Percentiles rank a stretch among this genome's conserved stretches.
These are phyloP conservation scores for Aureobasidium sp. DNA, from an alignment of 2,329 filamentous ascomycete species.

Conservation along the genomic window DNA sequence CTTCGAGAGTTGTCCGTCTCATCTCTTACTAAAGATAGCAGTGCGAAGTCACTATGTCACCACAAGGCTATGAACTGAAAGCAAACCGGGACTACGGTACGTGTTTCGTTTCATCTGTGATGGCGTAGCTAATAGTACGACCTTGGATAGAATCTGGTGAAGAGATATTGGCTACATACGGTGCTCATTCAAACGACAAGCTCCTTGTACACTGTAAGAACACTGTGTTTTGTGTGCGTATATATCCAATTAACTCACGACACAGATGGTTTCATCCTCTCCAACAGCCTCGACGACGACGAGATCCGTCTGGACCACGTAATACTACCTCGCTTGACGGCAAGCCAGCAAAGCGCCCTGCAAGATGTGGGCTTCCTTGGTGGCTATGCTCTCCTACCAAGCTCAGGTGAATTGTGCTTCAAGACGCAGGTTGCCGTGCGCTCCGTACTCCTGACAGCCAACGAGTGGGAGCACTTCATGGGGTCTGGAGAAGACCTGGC, in stretches of 20 bases:
- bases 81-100: slow-evolving; percentile 45
- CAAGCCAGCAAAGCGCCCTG: slow-evolving; percentile 29
- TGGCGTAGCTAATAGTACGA: neutral
- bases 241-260: neutral
- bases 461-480: slow-evolving; percentile 33
- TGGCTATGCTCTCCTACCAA: slow-evolving; percentile 27
- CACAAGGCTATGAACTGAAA: slow-evolving; percentile 48
- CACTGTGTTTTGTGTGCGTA: neutral
- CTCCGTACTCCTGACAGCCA: slow-evolving; percentile 29
- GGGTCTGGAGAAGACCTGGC: slow-evolving; percentile 29
- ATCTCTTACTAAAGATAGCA: slow-evolving; percentile 24
- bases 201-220: slow-evolving; percentile 55
- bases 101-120: slow-evolving; percentile 16
- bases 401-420: slow-evolving; percentile 33
- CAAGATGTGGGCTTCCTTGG: slow-evolving; percentile 39
- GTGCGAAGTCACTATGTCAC: slow-evolving; percentile 48
- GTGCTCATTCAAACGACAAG: slow-evolving; percentile 64
- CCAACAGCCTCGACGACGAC: slow-evolving; percentile 28
- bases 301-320: slow-evolving; percentile 36
- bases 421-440: slow-evolving; percentile 41
- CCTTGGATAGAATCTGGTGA: slow-evolving; percentile 41
- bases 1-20: neutral
- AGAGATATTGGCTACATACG: slow-evolving; percentile 65
- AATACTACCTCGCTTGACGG: slow-evolving; percentile 33
- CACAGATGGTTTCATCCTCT: slow-evolving; percentile 40